Conservation (phyloP, 2,329 filamentous ascomycete genomes). For the Botrytis medusae region DNA sequence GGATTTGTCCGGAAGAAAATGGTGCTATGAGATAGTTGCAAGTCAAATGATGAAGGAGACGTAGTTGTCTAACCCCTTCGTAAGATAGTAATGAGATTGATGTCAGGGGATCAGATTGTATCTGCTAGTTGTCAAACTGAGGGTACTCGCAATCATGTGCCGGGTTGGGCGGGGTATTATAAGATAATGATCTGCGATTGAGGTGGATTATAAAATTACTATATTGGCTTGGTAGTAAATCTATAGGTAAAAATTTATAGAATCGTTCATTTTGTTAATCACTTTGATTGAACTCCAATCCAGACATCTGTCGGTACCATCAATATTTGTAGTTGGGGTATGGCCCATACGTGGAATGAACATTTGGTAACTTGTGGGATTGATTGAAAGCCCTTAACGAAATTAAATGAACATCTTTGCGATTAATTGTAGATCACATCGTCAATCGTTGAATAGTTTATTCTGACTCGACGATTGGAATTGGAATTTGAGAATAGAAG, state of each 20-base stretch:
- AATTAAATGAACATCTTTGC: background rate
- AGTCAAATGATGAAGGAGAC: background rate
- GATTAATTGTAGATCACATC: background rate
- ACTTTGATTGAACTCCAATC: background rate
- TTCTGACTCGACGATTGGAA: background rate
- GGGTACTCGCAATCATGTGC: background rate
- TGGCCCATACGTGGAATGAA: background rate
- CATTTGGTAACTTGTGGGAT: background rate
- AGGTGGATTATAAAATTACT: background rate
- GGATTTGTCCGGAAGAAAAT: background rate
- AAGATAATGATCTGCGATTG: background rate
- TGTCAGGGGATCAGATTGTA: background rate
- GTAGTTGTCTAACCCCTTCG: background rate
- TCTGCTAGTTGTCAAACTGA: background rate
- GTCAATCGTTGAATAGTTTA: background rate
- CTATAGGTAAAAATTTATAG: background rate
- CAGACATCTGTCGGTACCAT: background rate
- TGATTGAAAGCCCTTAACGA: background rate
- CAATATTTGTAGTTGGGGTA: background rate
- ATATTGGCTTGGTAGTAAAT: background rate
- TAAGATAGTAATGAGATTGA: background rate
- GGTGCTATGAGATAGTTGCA: background rate
- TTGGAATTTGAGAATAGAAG: background rate
- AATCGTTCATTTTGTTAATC: background rate
- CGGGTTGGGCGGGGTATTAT: background rate